Evolutionary conservation across 306 rosid genomes (phyloP), one percentile per base, ranked within the genome.

Genomic region (Malus orientalis): DNA sequence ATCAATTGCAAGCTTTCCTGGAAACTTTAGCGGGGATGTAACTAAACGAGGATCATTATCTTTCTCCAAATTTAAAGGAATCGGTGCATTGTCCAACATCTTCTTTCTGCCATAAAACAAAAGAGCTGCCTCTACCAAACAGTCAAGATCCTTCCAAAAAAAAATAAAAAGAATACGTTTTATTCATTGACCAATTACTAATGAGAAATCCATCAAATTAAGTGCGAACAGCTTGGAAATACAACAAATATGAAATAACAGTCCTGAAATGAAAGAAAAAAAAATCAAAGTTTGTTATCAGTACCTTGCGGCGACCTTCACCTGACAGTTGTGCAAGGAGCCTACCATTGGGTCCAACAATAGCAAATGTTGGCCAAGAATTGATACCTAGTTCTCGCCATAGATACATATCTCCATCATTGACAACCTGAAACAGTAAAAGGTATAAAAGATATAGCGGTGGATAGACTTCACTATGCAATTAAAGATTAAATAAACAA

Each of bases 361-460:
- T 58, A 77, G 98, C 95, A 83, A 94, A 92, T 33, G 98, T 94
- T 76, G 98, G 97, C 98, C 98, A 94, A 64, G 97, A 94, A 88
- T 76, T 94, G 79, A 94, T 81, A 55, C 98, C 98, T 75, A 94
- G 88, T 58, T 87, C 89, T 82, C 92, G 84, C 98, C 98, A 94
- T 74, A 94, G 87, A 75, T 78, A 88, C 98, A 94, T 94, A 63
- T 94, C 96, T 73, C 96, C 96, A 76, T 94, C 98, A 81, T 94
- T 94, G 80, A 92, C 98, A 74, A 94, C 98, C 98, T 94, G 80
- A 77, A 79, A 75, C 47, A 47, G 65, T 49, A 66, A 61, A 72
- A 40, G 76, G 14, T 51, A 60, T 19, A 4, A 25, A 33, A n/a
- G 49, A 61, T 9, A 15, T 13, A 40, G 42, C 4, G 1, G 67